These are phyloP conservation scores for Didymella lethalis DNA, from an alignment of 2,329 filamentous ascomycete species.

Conservation along the genomic window DNA sequence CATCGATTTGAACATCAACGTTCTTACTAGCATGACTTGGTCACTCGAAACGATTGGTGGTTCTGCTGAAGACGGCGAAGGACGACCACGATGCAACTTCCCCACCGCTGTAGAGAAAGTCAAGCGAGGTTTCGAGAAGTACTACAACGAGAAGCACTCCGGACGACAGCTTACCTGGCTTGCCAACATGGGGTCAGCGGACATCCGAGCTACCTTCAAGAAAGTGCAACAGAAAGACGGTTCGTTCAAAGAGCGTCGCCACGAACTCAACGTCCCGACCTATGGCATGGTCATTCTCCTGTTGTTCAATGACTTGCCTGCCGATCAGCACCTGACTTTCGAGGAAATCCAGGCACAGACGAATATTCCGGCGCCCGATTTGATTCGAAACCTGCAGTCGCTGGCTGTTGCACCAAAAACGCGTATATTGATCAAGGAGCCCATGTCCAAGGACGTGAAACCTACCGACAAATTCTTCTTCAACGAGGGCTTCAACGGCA, in stretches of 20 bases:
- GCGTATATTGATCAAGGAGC: conserved; percentile 80
- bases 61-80: conserved; percentile 59
- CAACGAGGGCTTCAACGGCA: conserved; percentile 82
- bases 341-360: conserved; percentile 86
- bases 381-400: conserved; percentile 80
- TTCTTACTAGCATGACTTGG: conserved; percentile 95
- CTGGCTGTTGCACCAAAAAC: conserved; percentile 85
- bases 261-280: conserved; percentile 91
- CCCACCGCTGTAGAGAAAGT: conserved; percentile 76
- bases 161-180: conserved; percentile 90
- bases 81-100: conserved; percentile 69
- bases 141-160: conserved; percentile 85
- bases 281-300: conserved; percentile 90
- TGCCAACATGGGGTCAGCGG: conserved; percentile 78
- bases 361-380: conserved; percentile 76
- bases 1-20: conserved; percentile 81
- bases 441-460: conserved; percentile 79
- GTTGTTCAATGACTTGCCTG: conserved; percentile 81
- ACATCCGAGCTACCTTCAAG: conserved; percentile 82
- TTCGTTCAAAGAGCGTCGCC: conserved; percentile 71
- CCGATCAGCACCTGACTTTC: conserved; percentile 61
- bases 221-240: conserved; percentile 74
- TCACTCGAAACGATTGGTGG: conserved; percentile 84
- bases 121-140: conserved; percentile 85
- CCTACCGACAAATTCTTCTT: conserved; percentile 80